Evolutionary conservation across 108 stramenopile species (phyloP).

Genomic region (Cylindrotheca closterium): DNA sequence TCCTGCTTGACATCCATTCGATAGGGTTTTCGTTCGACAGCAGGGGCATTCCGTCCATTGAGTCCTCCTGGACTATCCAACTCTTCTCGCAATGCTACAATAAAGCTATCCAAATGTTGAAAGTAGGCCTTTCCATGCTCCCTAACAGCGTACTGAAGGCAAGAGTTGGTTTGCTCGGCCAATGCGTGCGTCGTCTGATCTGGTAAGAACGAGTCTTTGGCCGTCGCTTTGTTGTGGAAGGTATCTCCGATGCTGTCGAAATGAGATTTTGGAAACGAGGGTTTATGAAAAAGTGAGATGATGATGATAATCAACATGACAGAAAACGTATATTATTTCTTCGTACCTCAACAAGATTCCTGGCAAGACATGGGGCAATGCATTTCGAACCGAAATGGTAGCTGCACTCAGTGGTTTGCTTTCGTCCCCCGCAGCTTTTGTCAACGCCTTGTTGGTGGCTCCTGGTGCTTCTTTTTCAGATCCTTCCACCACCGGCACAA

Average conservation of each 20-base stretch:
- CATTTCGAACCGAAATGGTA: slow-evolving; percentile 75
- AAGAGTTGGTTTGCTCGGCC: slow-evolving; percentile 79
- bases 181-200: slow-evolving; percentile 83
- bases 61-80: slow-evolving; percentile 83
- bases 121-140: slow-evolving; percentile 76
- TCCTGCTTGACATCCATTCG: slow-evolving; percentile 84
- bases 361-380: slow-evolving; percentile 80
- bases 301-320: background rate
- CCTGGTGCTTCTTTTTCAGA: background rate
- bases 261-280: background rate
- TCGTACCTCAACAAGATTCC: slow-evolving; percentile 67
- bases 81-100: slow-evolving; percentile 81
- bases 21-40: slow-evolving; percentile 76
- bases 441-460: background rate
- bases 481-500: background rate
- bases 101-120: slow-evolving; percentile 82
- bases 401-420: slow-evolving; percentile 50
- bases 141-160: slow-evolving; percentile 74
- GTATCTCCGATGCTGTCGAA: slow-evolving; percentile 64
- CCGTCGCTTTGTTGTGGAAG: slow-evolving; percentile 28
- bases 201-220: slow-evolving; percentile 74
- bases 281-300: background rate
- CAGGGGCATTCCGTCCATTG: slow-evolving; percentile 70
- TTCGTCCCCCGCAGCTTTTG: background rate
- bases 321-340: background rate